Evolutionary conservation across 2,329 filamentous ascomycete genomes (phyloP).

Genomic region (Dactylellina leptospora): DNA sequence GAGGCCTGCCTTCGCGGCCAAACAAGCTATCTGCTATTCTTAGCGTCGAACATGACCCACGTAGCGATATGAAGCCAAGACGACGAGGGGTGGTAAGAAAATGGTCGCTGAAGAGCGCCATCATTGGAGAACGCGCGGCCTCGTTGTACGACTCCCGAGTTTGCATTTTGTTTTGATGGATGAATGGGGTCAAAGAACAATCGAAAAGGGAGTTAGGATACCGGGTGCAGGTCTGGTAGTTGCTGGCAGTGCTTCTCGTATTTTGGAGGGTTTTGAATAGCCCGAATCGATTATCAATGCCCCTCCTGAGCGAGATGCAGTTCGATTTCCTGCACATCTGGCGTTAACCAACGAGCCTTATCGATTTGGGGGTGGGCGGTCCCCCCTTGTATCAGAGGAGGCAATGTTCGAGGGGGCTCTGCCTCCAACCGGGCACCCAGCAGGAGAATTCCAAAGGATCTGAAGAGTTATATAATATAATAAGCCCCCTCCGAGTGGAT

Average conservation of each 20-base stretch:
- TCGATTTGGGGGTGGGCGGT: neutral
- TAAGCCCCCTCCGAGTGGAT: too few species aligned
- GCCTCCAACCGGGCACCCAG: too few species aligned
- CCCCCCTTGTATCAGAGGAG: conserved; percentile 1
- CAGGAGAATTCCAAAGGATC: too few species aligned
- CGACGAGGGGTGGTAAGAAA: neutral
- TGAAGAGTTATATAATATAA: too few species aligned
- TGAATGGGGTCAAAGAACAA: too few species aligned
- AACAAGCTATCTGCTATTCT: conserved; percentile 28
- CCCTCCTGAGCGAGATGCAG: too few species aligned
- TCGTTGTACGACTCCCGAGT: neutral
- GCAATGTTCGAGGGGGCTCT: too few species aligned
- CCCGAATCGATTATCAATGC: too few species aligned
- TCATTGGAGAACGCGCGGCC: conserved; percentile 40
- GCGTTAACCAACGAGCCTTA: neutral
- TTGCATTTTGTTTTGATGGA: neutral
- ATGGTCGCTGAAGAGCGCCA: too few species aligned
- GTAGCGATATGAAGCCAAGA: neutral
- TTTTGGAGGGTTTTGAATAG: too few species aligned
- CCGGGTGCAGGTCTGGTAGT: neutral
- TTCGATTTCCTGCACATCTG: conserved; percentile 1
- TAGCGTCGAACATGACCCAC: conserved; percentile 1
- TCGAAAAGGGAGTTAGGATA: neutral
- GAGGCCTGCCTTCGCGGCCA: neutral
- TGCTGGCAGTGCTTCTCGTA: neutral